Conservation (phyloP, 2,329 filamentous ascomycete species). For the Neopestalotiopsis sp. region DNA sequence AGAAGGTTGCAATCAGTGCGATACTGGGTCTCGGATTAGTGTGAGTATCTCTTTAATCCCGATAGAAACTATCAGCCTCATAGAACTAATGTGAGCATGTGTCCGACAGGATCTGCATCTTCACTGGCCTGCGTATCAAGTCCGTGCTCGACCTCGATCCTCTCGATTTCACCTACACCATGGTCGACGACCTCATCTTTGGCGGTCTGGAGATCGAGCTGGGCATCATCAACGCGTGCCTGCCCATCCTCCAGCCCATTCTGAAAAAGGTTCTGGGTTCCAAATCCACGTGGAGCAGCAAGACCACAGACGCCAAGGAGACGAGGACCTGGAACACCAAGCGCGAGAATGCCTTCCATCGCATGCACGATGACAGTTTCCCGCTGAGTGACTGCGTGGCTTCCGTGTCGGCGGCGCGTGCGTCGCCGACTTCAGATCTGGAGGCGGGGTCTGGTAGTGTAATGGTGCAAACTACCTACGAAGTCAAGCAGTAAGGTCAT, state of each 20-base stretch:
- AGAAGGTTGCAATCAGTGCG: not conserved
- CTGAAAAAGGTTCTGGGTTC: conserved; percentile 29
- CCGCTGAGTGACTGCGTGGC: not conserved
- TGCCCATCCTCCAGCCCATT: conserved; percentile 48
- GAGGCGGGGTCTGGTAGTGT: not conserved
- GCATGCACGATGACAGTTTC: not conserved
- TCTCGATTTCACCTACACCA: conserved; percentile 28
- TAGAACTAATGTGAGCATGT: conserved; percentile 1
- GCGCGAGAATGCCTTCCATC: not conserved
- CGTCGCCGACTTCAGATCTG: not conserved
- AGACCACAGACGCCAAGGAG: not conserved
- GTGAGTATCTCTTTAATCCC: not conserved
- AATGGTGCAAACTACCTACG: not conserved
- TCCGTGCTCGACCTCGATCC: conserved; percentile 28
- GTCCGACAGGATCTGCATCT: conserved; percentile 42
- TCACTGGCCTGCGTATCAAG: conserved; percentile 42
- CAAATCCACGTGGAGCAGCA: not conserved
- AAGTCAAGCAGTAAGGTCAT: not conserved
- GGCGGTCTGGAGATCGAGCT: conserved; percentile 45
- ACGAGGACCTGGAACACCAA: not conserved
- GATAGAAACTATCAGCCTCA: not conserved
- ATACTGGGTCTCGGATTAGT: conserved; percentile 5
- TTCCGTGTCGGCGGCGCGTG: not conserved
- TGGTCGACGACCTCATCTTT: conserved; percentile 40
- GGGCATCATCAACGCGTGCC: conserved; percentile 48